A percentile compares a stretch with the other conserved stretches of the same genome.
Conservation (phyloP, 1,284 basidiomycete genomes). For the Thelephora terrestris region DNA sequence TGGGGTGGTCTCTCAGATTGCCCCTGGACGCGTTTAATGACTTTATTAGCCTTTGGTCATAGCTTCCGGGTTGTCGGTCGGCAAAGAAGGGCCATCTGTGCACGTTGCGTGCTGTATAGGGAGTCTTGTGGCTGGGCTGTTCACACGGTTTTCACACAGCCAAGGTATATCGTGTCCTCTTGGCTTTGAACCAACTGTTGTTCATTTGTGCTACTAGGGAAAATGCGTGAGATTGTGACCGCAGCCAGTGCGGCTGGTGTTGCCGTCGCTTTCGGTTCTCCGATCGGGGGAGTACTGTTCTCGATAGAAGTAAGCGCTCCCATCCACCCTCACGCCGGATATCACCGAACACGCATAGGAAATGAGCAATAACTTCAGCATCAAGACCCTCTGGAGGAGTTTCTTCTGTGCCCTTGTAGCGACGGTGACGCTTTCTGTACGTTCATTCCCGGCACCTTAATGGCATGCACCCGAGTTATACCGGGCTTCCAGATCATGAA, state of each 20-base stretch:
- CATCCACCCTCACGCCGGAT: neutral
- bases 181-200: neutral
- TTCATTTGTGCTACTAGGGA: conserved; percentile 42
- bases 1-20: conserved; percentile 31
- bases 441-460: conserved; percentile 21
- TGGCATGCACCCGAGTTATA: neutral
- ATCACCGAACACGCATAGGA: conserved; percentile 44
- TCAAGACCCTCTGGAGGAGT: conserved; percentile 97
- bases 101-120: conserved; percentile 96
- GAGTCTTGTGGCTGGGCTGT: conserved; percentile 75
- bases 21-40: neutral
- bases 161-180: conserved; percentile 50
- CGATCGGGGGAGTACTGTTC: conserved; percentile 96
- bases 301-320: conserved; percentile 54
- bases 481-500: conserved; percentile 73
- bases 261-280: conserved; percentile 94
- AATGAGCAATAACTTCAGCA: conserved; percentile 96
- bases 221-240: conserved; percentile 92
- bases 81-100: conserved; percentile 98
- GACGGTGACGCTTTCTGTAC: conserved; percentile 87
- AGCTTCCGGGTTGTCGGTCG: conserved; percentile 93
- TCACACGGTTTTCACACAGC: conserved; percentile 77
- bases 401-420: conserved; percentile 97
- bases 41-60: conserved; percentile 80
- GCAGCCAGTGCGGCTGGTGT: conserved; percentile 96